phyloP scores from a whole-genome alignment of 2,329 filamentous ascomycete species.

The Cyphellophora europaea region DNA sequence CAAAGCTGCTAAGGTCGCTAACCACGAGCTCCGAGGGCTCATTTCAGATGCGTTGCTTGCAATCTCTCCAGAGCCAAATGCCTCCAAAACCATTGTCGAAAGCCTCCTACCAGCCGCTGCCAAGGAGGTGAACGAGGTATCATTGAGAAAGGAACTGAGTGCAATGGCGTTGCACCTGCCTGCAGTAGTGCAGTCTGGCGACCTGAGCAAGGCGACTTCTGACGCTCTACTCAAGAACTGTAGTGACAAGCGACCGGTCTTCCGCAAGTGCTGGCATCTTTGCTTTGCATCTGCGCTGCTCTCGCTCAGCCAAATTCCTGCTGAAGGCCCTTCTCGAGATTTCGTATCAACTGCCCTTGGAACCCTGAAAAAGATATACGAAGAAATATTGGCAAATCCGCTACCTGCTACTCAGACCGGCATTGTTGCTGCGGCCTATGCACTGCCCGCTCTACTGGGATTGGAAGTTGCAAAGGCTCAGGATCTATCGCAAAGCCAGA shows the following conservation, averaged over 20 bases:
- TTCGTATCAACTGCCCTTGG: conserved; percentile 42
- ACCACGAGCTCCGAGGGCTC: conserved; percentile 72
- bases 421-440: conserved; percentile 68
- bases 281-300: conserved; percentile 14
- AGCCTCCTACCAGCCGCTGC: conserved; percentile 59
- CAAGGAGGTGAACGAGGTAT: conserved; percentile 84
- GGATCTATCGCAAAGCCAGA: conserved; percentile 27
- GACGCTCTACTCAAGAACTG: conserved; percentile 74
- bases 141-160: conserved; percentile 64
- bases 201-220: conserved; percentile 56
- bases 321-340: conserved; percentile 28
- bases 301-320: conserved; percentile 24
- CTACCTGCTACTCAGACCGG: conserved; percentile 71
- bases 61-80: conserved; percentile 49
- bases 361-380: conserved; percentile 56
- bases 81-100: conserved; percentile 57
- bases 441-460: conserved; percentile 27
- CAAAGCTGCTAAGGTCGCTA: conserved; percentile 73
- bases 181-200: conserved; percentile 52
- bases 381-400: conserved; percentile 70
- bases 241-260: conserved; percentile 70
- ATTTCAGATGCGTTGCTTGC: conserved; percentile 71
- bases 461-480: conserved; percentile 1
- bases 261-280: conserved; percentile 72
- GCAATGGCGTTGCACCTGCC: conserved; percentile 58